These are phyloP conservation scores for Ceratobasidium sp. DNA, from an alignment of 1,284 basidiomycete genomes.

Conservation along the genomic window DNA sequence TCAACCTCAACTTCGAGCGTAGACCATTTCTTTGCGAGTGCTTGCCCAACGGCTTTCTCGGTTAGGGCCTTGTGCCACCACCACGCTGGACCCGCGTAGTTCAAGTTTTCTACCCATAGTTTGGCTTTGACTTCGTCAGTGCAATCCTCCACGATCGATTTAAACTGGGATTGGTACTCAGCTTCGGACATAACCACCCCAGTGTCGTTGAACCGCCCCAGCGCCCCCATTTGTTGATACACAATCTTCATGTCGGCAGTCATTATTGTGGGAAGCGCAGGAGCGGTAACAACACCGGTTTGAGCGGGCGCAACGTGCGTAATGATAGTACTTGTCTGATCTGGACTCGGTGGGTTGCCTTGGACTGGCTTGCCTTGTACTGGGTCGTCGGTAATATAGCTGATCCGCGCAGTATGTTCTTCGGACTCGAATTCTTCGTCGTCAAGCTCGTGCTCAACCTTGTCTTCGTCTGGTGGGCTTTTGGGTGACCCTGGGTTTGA, in stretches of 20 bases:
- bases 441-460: too few species aligned
- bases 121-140: not conserved
- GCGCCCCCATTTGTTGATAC: not conserved
- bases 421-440: too few species aligned
- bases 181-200: conserved; percentile 3
- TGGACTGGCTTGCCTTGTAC: too few species aligned
- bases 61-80: conserved; percentile 9
- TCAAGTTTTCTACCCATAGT: conserved; percentile 11
- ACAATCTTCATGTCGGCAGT: not conserved
- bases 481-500: too few species aligned
- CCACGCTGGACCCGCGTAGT: conserved; percentile 1
- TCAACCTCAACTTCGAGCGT: conserved; percentile 9
- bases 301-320: too few species aligned
- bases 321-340: too few species aligned
- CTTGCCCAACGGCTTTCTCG: not conserved
- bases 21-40: not conserved
- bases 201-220: conserved; percentile 3
- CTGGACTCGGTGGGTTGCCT: too few species aligned
- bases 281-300: too few species aligned
- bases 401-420: too few species aligned
- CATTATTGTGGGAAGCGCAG: too few species aligned
- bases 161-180: conserved; percentile 18
- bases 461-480: too few species aligned
- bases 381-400: too few species aligned
- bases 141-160: not conserved